phyloP scores from a whole-genome alignment of 176 grass and related monocot species.

The Carex scoparia region DNA sequence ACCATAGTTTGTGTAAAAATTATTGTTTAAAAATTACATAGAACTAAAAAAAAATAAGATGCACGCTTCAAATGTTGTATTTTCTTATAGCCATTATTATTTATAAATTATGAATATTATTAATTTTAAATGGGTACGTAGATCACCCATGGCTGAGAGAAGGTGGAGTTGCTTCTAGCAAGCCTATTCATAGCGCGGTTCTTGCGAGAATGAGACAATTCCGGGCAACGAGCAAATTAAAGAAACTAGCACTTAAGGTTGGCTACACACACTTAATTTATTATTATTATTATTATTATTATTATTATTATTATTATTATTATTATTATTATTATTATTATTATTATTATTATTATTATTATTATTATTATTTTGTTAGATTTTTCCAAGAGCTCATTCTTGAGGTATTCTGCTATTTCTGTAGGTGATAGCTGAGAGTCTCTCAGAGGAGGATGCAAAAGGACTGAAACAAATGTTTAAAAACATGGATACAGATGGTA shows the following conservation, averaged over 20 bases:
- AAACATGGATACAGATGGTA: constrained; percentile 80
- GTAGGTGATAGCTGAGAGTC: constrained; percentile 65
- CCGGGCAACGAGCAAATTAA: constrained; percentile 85
- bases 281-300: too few relatives aligned
- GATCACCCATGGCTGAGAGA: constrained; percentile 84
- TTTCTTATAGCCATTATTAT: not conserved
- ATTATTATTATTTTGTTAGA: not conserved
- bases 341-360: not conserved
- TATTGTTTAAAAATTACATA: not conserved
- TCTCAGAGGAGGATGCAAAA: constrained; percentile 52
- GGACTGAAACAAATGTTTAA: constrained; percentile 78
- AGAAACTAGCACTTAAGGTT: constrained; percentile 85
- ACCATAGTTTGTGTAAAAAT: constrained; percentile 1
- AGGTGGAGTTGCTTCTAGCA: constrained; percentile 60
- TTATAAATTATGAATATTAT: not conserved
- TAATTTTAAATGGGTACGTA: constrained; percentile 20
- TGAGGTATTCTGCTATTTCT: not conserved
- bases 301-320: not conserved
- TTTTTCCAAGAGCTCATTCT: not conserved
- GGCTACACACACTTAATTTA: not conserved
- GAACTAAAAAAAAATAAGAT: not conserved
- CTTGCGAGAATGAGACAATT: constrained; percentile 85
- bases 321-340: too few relatives aligned
- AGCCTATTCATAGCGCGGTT: constrained; percentile 89
- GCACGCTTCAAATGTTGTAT: not conserved